These are phyloP conservation scores for Hippophae rhamnoides DNA, from an alignment of 306 rosid species.

Conservation along the genomic window DNA sequence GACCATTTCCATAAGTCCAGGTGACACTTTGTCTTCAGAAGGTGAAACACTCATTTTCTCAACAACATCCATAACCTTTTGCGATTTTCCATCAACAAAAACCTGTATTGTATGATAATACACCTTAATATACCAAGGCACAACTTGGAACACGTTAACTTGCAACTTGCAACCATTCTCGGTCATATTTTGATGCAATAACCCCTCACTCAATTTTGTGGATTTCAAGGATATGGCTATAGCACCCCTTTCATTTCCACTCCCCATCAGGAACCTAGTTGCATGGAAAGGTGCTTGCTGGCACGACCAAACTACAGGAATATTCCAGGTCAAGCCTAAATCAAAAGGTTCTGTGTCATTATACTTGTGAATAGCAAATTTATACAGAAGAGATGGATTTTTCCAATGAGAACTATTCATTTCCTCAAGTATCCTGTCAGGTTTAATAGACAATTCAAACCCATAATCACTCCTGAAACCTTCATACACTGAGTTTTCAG, in stretches of 20 bases:
- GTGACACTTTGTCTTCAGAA: constrained; percentile 85
- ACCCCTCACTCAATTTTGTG: constrained; percentile 35
- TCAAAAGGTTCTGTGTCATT: constrained; percentile 49
- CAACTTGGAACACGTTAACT: constrained; percentile 80
- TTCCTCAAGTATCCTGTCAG: constrained; percentile 53
- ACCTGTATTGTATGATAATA: constrained; percentile 68
- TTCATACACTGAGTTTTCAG: constrained; percentile 26
- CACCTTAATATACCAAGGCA: constrained; percentile 94
- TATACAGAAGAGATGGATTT: constrained; percentile 46
- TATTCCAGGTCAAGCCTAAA: constrained; percentile 71
- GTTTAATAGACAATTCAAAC: constrained; percentile 65
- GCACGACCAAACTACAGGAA: constrained; percentile 66
- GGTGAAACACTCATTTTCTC: constrained; percentile 77
- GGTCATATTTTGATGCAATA: constrained; percentile 22
- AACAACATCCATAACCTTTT: constrained; percentile 41
- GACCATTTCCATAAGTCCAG: constrained; percentile 73
- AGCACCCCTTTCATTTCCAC: constrained; percentile 93
- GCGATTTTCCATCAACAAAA: constrained; percentile 51
- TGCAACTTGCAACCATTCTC: constrained; percentile 55
- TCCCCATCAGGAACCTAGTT: constrained; percentile 78
- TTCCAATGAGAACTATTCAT: constrained; percentile 20
- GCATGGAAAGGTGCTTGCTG: constrained; percentile 70
- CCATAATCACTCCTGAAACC: constrained; percentile 37
- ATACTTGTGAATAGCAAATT: constrained; percentile 47
- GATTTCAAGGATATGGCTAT: constrained; percentile 80